A percentile compares a stretch with the other conserved stretches of the same genome.
Evolutionary conservation across 768 basidiomycete species (phyloP).

Genomic region (Cyathus striatus): DNA sequence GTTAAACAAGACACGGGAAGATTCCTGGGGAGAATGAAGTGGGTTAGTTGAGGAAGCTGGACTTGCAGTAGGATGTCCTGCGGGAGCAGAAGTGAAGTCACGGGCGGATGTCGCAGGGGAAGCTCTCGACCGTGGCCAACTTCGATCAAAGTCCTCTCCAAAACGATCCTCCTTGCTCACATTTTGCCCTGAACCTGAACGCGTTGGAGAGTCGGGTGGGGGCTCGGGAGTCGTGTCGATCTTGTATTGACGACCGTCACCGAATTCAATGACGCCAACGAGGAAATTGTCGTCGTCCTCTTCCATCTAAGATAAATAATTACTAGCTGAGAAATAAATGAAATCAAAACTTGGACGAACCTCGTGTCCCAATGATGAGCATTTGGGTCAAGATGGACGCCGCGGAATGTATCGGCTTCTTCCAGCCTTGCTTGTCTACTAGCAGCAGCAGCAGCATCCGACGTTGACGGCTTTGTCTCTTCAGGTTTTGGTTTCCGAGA

Average conservation of each 20-base stretch:
- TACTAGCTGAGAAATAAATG: no score
- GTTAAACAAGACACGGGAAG: constrained; percentile 85
- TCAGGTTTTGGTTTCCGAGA: constrained; percentile 28
- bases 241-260: constrained; percentile 89
- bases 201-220: constrained; percentile 16
- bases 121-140: constrained; percentile 78
- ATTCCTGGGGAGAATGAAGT: constrained; percentile 47
- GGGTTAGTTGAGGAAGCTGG: constrained; percentile 26
- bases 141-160: constrained; percentile 91
- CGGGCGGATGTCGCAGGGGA: constrained; percentile 38
- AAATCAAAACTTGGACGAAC: no score
- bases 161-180: constrained; percentile 86
- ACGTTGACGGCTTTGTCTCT: constrained; percentile 33
- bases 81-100: constrained; percentile 28
- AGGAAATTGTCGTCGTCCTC: constrained; percentile 92
- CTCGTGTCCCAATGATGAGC: constrained; percentile 98
- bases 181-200: constrained; percentile 19
- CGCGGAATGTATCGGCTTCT: constrained; percentile 91
- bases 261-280: constrained; percentile 90
- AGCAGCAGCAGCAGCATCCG: constrained; percentile 35
- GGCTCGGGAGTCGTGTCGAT: constrained; percentile 47
- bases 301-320: constrained; percentile 56
- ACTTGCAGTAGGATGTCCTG: constrained; percentile 9
- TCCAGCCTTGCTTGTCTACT: constrained; percentile 67
- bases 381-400: constrained; percentile 89